Percentiles rank a stretch among this genome's conserved stretches.
Conservation (phyloP, 768 basidiomycete genomes). For the Tephrocybe sp. region DNA sequence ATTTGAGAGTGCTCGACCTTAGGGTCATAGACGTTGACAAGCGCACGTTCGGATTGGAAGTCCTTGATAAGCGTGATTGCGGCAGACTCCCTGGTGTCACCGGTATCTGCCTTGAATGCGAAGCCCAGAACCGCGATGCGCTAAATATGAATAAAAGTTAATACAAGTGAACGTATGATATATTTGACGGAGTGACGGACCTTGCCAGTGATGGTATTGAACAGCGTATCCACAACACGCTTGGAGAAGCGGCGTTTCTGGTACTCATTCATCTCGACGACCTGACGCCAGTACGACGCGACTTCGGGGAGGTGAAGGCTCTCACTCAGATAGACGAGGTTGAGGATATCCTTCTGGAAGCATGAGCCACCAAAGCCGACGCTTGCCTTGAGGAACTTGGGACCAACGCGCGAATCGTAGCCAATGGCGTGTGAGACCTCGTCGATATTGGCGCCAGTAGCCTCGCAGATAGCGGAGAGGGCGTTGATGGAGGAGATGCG, state of each 20-base stretch:
- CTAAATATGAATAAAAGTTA: conserved; percentile 31
- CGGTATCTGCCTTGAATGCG: conserved; percentile 99
- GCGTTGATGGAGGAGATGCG: conserved; percentile 98
- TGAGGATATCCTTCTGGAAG: conserved; percentile 99
- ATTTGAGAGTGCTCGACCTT: conserved; percentile 85
- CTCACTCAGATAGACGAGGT: conserved; percentile 96
- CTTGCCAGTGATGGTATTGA: conserved; percentile 98
- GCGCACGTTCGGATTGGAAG: conserved; percentile 88
- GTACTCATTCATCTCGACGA: conserved; percentile 98
- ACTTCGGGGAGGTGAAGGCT: conserved; percentile 94
- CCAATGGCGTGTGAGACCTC: conserved; percentile 96
- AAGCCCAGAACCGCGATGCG: conserved; percentile 96
- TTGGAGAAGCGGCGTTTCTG: conserved; percentile 96
- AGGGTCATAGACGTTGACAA: conserved; percentile 89
- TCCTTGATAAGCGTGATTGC: conserved; percentile 92
- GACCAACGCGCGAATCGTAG: conserved; percentile 87
- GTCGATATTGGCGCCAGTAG: conserved; percentile 97
- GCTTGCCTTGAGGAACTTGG: conserved; percentile 92
- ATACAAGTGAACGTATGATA: not conserved
- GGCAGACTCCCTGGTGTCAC: conserved; percentile 97
- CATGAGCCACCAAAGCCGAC: conserved; percentile 98
- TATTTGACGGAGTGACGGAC: conserved; percentile 35
- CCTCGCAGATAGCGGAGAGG: conserved; percentile 97
- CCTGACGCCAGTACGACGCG: conserved; percentile 95
- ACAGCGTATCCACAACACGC: conserved; percentile 93